Conservation (phyloP, 2,329 filamentous ascomycete species). For the Colletotrichum sp. region DNA sequence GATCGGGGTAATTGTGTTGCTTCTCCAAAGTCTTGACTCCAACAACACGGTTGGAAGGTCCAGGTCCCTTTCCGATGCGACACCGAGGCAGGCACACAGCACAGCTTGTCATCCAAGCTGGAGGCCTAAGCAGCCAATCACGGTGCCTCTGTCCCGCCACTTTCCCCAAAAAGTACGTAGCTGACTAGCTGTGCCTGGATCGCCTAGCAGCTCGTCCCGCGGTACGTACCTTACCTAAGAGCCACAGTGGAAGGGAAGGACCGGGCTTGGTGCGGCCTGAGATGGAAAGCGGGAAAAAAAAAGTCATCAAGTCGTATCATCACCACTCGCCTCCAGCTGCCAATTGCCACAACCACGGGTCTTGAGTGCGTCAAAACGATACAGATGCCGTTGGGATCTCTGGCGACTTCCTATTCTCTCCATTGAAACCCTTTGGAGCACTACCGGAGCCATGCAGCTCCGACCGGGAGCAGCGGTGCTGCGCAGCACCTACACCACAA, state of each 20-base stretch:
- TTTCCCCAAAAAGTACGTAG: background rate
- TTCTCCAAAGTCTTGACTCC: background rate
- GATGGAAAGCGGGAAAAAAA: constrained; percentile 8
- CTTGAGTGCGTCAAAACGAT: background rate
- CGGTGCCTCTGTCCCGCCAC: background rate
- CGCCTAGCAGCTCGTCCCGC: background rate
- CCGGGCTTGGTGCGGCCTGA: background rate
- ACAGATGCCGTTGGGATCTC: background rate
- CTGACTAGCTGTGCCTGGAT: background rate
- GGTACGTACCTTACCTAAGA: constrained; percentile 17
- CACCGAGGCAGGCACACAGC: background rate
- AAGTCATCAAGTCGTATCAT: constrained; percentile 10
- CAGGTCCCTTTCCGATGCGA: background rate
- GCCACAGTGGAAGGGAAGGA: background rate
- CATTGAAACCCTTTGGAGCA: constrained; percentile 21
- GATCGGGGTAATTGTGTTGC: background rate
- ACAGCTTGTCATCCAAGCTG: background rate
- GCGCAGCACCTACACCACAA: constrained; percentile 36
- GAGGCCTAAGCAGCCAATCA: background rate
- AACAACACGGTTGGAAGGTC: background rate
- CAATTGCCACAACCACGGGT: constrained; percentile 8
- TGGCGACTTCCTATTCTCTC: background rate
- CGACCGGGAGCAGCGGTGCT: constrained; percentile 58
- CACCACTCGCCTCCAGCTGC: background rate
- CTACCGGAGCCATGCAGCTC: constrained; percentile 54